A percentile compares a stretch with the other conserved stretches of the same genome.
Evolutionary conservation across 2,329 filamentous ascomycete species (phyloP).

Genomic region (Pseudocercospora eumusae): DNA sequence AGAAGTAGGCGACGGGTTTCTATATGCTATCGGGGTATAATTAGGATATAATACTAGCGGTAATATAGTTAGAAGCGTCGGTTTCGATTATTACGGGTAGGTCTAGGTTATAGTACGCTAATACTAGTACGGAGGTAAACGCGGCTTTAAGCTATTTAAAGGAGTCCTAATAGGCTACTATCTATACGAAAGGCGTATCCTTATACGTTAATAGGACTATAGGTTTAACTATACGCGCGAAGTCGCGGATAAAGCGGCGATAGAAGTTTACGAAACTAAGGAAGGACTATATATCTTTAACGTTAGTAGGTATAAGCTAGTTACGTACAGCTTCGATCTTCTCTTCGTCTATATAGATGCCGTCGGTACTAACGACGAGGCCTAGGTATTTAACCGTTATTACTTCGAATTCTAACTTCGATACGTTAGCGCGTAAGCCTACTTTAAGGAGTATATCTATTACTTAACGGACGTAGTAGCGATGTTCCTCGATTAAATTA

Average conservation of each 20-base stretch:
- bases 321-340: constrained; percentile 1
- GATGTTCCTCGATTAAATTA: constrained; percentile 15
- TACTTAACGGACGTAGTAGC: constrained; percentile 5
- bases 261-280: not conserved
- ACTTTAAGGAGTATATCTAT: constrained; percentile 8
- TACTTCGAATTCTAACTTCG: constrained; percentile 24
- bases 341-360: constrained; percentile 1
- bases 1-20: not conserved
- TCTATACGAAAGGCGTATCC: not conserved
- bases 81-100: not conserved
- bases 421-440: constrained; percentile 16
- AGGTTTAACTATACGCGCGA: not conserved
- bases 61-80: not conserved
- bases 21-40: not conserved
- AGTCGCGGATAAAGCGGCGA: not conserved
- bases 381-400: constrained; percentile 23
- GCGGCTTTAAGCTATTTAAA: not conserved
- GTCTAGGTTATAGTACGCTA: not conserved
- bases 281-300: constrained; percentile 10
- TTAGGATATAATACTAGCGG: not conserved
- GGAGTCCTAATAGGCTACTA: not conserved
- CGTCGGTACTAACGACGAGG: constrained; percentile 14
- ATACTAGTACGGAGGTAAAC: not conserved
- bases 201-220: not conserved
- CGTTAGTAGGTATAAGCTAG: not conserved